Percentiles rank a stretch among this genome's conserved stretches.
Conservation (phyloP, 805 yeast genomes). For the Ogataea siamensis region DNA sequence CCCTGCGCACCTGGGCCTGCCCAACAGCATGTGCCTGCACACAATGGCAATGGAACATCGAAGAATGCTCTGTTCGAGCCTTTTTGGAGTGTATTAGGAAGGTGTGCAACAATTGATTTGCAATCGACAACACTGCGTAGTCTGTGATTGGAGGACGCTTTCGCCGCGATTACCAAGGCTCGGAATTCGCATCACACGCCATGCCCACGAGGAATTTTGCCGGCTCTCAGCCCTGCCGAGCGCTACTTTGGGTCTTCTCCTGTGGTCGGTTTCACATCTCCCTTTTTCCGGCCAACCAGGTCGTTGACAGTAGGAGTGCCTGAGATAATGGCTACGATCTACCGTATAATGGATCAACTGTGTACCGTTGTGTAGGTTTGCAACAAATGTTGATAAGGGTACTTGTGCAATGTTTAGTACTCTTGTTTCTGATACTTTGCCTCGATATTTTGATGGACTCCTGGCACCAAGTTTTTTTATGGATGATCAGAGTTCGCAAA, state of each 20-base stretch:
- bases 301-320: too few species aligned
- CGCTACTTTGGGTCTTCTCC: not conserved
- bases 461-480: conserved; percentile 10
- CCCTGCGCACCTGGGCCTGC: conserved; percentile 1
- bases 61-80: not conserved
- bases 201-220: not conserved
- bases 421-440: too few species aligned
- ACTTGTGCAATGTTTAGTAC: too few species aligned
- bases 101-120: not conserved
- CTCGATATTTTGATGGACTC: too few species aligned
- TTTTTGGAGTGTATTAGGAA: not conserved
- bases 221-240: too few species aligned
- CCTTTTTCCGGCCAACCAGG: too few species aligned
- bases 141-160: not conserved
- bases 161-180: too few species aligned
- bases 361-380: too few species aligned
- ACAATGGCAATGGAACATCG: not conserved
- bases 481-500: conserved; percentile 25
- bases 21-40: conserved; percentile 11
- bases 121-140: not conserved
- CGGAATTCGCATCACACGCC: not conserved
- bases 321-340: too few species aligned
- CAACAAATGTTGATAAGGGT: too few species aligned
- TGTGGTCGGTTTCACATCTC: not conserved
- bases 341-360: too few species aligned